These are phyloP conservation scores for Camellia oleifera DNA, from an alignment of 179 eudicot species.

Conservation along the genomic window DNA sequence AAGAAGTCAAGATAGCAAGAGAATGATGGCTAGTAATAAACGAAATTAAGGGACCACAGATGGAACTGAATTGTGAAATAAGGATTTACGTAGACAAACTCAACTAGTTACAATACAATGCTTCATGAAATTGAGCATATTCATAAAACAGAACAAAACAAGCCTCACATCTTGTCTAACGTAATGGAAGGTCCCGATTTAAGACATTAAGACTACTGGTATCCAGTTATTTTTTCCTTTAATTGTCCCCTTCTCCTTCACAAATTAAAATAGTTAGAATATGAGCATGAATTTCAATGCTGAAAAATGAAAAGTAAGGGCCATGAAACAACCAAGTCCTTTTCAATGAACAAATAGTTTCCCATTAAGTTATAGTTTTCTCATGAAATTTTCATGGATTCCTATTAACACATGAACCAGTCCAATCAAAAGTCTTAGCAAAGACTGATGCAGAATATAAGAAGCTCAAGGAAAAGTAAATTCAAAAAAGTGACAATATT, in stretches of 20 bases:
- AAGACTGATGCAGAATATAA: no score
- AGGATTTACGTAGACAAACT: neutral
- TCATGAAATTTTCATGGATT: no score
- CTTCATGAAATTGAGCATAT: neutral
- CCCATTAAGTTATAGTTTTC: no score
- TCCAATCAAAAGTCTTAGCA: no score
- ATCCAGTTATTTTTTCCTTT: neutral
- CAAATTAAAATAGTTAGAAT: neutral
- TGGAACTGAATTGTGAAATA: neutral
- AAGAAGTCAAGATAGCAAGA: neutral
- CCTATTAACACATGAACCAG: no score
- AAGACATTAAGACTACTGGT: neutral
- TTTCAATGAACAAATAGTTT: neutral
- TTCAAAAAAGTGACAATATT: no score
- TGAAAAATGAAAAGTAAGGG: neutral
- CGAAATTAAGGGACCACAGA: neutral
- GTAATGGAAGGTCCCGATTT: neutral
- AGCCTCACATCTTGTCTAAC: neutral
- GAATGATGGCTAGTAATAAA: neutral
- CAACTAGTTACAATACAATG: neutral
- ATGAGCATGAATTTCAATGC: neutral
- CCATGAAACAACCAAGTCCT: neutral
- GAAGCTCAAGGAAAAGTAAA: no score
- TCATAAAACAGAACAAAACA: neutral
- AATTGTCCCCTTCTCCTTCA: neutral